A percentile compares a stretch with the other conserved stretches of the same genome.
phyloP scores from a whole-genome alignment of 2,329 filamentous ascomycete genomes.

The Botrytis sinoallii region DNA sequence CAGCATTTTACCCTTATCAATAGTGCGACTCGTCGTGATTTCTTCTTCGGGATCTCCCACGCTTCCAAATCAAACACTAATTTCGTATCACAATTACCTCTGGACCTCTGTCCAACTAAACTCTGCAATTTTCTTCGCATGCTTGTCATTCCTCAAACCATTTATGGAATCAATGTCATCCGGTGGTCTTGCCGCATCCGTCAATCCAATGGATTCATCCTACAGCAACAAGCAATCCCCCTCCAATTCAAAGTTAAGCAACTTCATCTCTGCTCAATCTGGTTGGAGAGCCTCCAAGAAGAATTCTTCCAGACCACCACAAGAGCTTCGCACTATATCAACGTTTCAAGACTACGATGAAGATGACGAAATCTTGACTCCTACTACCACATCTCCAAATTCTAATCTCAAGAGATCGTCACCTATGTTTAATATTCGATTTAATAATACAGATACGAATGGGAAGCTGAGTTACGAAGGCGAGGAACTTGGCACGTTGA shows the following conservation, averaged over 20 bases:
- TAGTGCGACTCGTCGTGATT: conserved; percentile 24
- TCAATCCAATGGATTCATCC: conserved; percentile 22
- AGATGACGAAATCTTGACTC: not conserved
- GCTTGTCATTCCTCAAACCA: conserved; percentile 28
- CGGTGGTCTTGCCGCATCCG: conserved; percentile 22
- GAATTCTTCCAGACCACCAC: conserved; percentile 6
- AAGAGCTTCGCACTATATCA: conserved; percentile 7
- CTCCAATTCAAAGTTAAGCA: conserved; percentile 20
- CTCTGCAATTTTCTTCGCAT: conserved; percentile 27
- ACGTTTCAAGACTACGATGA: conserved; percentile 9
- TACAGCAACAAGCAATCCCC: conserved; percentile 11
- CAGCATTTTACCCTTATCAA: conserved; percentile 39
- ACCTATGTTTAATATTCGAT: conserved; percentile 14
- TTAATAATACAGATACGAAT: not conserved
- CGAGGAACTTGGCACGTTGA: conserved; percentile 18
- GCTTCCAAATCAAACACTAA: conserved; percentile 23
- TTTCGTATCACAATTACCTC: conserved; percentile 23
- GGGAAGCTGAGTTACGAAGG: conserved; percentile 1
- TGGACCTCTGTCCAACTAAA: conserved; percentile 28
- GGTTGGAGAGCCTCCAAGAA: conserved; percentile 14
- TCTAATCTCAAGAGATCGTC: conserved; percentile 5
- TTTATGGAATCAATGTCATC: conserved; percentile 29
- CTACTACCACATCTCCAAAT: not conserved
- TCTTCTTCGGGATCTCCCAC: conserved; percentile 16
- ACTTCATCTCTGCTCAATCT: conserved; percentile 19